phyloP scores from a whole-genome alignment of 1,139 yeast species.

The Suhomyces maxii region DNA sequence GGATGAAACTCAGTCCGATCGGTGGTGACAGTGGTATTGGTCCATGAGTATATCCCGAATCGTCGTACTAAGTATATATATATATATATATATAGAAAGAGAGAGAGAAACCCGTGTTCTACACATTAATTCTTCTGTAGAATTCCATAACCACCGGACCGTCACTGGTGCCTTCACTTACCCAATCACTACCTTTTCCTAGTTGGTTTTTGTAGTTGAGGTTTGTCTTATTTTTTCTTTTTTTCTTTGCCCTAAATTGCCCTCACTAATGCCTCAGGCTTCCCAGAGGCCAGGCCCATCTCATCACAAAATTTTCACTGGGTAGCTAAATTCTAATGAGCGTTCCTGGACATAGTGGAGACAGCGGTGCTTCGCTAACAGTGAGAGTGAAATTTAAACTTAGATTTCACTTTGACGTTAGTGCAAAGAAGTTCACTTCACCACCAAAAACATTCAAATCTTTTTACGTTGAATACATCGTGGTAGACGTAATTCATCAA shows the following conservation, averaged over 20 bases:
- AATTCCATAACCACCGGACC: too few species aligned
- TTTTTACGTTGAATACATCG: not conserved
- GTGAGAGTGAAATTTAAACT: not conserved
- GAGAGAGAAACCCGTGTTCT: too few species aligned
- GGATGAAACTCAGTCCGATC: too few species aligned
- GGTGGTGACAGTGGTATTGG: too few species aligned
- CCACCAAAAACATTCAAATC: not conserved
- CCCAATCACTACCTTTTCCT: too few species aligned
- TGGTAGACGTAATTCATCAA: not conserved
- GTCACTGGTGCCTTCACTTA: too few species aligned
- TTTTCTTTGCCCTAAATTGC: not conserved
- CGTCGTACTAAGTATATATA: too few species aligned
- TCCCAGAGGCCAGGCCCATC: conserved; percentile 5
- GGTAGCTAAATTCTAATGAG: conserved; percentile 3
- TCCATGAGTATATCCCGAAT: too few species aligned
- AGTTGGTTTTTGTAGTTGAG: too few species aligned
- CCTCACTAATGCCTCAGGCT: not conserved
- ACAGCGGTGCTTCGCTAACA: not conserved
- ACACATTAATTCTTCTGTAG: too few species aligned
- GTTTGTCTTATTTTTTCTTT: not conserved
- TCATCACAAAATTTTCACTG: conserved; percentile 14
- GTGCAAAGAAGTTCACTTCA: not conserved
- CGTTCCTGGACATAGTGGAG: conserved; percentile 6
- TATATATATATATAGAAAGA: too few species aligned
- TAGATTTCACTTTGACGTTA: not conserved